Base-by-base conservation (phyloP, 2,329 filamentous ascomycete genomes). In the Apiospora saccharicola region DNA sequence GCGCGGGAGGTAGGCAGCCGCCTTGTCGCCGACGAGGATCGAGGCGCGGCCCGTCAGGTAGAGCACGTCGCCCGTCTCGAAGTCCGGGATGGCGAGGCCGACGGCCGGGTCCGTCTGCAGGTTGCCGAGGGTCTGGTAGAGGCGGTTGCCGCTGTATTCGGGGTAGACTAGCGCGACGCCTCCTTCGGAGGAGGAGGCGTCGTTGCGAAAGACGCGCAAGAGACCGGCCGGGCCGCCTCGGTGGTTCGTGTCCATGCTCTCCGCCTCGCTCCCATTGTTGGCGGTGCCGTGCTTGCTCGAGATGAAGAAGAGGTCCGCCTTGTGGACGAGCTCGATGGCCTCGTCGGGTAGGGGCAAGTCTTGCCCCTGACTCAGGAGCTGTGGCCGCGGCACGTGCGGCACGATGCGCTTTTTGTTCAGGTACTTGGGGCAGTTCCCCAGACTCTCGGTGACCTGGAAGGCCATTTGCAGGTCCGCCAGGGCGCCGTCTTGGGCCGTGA, bases 351-450 rank as follows among this genome's bases (percentile, higher is more conserved):
- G 82, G 37, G 82, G 82, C 12, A 83, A 74, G 1, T 74, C 72
- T 6, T 24, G 46, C 6, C 79, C 77, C 46, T 77, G 78, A 44
- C 82, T 81, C 4, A 82, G 78, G 5, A 84, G 78, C 46, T 74
- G 70, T 4, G 93, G 89, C 19, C 84, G 79, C 2, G 92, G 87
- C 0, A 85, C 73, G 64, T 88, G 86, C 6, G 88, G 86, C 2
- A 82, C 79, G 51, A 97, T 89, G 1, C 84, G 83, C 79, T 93
- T 95, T 77, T 89, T 90, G 81, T 96, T 96, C 46, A 97, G 80
- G 77, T 97, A 97, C 81, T 97, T 97, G 1, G 94, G 94, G 77
- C 94, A 97, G 77, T 96, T 97, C 0, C 93, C 91, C 83, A 97
- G 78, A 75, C 90, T 93, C 80, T 93, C 91, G 44, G 92, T 88